Conservation (phyloP, 805 yeast genomes). For the Nakazawaea populi region DNA sequence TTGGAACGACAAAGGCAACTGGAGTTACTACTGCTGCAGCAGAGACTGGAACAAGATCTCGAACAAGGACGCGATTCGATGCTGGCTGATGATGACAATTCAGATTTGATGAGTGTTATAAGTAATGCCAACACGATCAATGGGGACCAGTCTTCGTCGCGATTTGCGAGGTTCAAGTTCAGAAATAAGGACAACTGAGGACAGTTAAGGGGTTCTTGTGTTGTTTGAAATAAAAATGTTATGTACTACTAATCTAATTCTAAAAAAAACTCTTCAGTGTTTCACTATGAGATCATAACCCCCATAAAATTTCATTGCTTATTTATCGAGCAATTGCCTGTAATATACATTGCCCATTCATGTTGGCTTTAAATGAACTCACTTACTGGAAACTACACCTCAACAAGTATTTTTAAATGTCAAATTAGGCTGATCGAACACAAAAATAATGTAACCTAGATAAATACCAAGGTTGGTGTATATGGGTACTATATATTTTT, state of each 20-base stretch:
- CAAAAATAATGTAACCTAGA: no score
- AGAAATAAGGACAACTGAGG: slow-evolving; percentile 1
- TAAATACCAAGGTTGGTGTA: no score
- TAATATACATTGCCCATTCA: no score
- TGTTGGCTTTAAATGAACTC: no score
- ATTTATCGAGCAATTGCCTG: no score
- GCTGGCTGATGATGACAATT: background rate
- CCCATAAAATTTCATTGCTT: background rate
- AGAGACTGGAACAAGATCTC: background rate
- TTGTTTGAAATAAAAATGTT: background rate
- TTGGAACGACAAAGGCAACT: background rate
- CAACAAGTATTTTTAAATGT: no score
- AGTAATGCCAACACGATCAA: background rate
- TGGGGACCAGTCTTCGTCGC: background rate
- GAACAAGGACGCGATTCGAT: background rate
- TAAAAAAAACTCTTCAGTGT: background rate
- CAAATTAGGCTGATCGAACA: no score
- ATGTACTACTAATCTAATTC: no score
- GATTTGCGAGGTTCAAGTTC: slow-evolving; percentile 10
- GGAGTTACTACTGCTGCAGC: background rate
- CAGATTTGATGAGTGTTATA: slow-evolving; percentile 1
- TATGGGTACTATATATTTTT: no score
- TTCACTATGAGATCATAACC: background rate
- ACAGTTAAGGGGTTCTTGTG: background rate
- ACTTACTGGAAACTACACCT: no score